phyloP scores from a whole-genome alignment of 306 rosid genomes.

The Dalbergia oliveri region DNA sequence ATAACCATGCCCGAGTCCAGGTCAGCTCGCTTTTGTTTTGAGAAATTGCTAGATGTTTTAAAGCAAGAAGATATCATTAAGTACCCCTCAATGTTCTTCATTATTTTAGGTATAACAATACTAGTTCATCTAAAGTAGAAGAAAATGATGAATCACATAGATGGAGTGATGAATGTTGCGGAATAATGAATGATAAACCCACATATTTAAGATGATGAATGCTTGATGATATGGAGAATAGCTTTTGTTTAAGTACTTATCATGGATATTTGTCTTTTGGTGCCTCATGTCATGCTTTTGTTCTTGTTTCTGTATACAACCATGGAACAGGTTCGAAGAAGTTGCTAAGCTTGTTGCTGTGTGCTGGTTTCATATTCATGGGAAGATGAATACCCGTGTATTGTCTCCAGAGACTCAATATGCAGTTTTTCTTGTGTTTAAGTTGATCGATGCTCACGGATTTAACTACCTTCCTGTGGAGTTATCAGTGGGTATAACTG shows the following conservation, averaged over 20 bases:
- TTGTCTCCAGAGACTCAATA: constrained; percentile 63
- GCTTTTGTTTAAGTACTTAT: not conserved
- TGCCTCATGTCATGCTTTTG: not conserved
- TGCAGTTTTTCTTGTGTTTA: constrained; percentile 65
- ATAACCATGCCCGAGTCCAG: constrained; percentile 49
- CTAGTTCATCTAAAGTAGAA: not conserved
- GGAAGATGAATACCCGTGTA: constrained; percentile 49
- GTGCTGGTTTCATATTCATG: constrained; percentile 66
- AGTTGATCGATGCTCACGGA: constrained; percentile 42
- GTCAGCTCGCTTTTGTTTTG: constrained; percentile 5
- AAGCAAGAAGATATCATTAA: too few relatives aligned
- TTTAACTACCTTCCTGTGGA: constrained; percentile 46
- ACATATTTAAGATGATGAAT: not conserved
- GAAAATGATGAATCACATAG: not conserved
- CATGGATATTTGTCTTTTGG: too few relatives aligned
- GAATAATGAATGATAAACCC: not conserved
- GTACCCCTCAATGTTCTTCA: too few relatives aligned
- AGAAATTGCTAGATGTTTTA: too few relatives aligned
- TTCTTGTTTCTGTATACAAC: not conserved
- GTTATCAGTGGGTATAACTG: constrained; percentile 45
- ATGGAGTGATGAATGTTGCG: not conserved
- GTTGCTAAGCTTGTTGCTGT: constrained; percentile 57
- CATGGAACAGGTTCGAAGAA: constrained; percentile 59
- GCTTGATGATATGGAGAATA: not conserved
- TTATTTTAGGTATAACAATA: too few relatives aligned